These are phyloP conservation scores for Cladophialophora chaetospira DNA, from an alignment of 2,329 filamentous ascomycete species.

Conservation along the genomic window DNA sequence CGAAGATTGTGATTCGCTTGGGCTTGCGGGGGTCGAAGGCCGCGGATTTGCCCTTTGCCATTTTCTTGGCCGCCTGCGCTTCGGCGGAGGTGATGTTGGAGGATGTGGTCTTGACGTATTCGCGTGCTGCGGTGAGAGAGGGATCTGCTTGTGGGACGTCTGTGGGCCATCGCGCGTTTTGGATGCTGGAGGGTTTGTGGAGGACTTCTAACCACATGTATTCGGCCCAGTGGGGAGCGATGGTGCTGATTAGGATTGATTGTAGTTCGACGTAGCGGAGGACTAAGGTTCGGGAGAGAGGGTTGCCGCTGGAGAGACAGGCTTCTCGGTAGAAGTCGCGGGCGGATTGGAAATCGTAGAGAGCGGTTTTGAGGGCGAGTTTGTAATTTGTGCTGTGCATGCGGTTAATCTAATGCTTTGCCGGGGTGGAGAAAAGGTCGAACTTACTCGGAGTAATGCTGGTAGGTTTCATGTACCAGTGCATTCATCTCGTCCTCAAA, in stretches of 20 bases:
- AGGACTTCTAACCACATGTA: slow-evolving; percentile 93
- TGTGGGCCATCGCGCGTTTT: slow-evolving; percentile 72
- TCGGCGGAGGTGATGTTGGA: slow-evolving; percentile 86
- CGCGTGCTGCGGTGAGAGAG: slow-evolving; percentile 72
- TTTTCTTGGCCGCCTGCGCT: slow-evolving; percentile 73
- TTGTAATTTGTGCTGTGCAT: slow-evolving; percentile 70
- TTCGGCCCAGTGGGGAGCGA: slow-evolving; percentile 92
- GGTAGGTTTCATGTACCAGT: slow-evolving; percentile 74
- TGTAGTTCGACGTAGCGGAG: slow-evolving; percentile 83
- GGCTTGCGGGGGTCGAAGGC: slow-evolving; percentile 87
- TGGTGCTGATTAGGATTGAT: slow-evolving; percentile 75
- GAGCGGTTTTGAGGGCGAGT: slow-evolving; percentile 78
- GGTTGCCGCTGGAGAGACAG: slow-evolving; percentile 72
- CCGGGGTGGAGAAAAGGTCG: neutral
- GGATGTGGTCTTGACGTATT: slow-evolving; percentile 74
- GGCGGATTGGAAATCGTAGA: slow-evolving; percentile 88
- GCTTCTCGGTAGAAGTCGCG: slow-evolving; percentile 90
- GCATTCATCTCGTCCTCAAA: slow-evolving; percentile 93
- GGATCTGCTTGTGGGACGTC: slow-evolving; percentile 66
- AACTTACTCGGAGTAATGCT: slow-evolving; percentile 71
- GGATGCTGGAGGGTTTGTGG: slow-evolving; percentile 72
- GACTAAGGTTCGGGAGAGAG: slow-evolving; percentile 83
- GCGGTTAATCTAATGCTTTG: slow-evolving; percentile 9
- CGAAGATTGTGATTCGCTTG: slow-evolving; percentile 87
- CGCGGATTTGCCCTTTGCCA: slow-evolving; percentile 86